phyloP scores from a whole-genome alignment of 495 filamentous ascomycete species.

The Elasticomyces elasticus region DNA sequence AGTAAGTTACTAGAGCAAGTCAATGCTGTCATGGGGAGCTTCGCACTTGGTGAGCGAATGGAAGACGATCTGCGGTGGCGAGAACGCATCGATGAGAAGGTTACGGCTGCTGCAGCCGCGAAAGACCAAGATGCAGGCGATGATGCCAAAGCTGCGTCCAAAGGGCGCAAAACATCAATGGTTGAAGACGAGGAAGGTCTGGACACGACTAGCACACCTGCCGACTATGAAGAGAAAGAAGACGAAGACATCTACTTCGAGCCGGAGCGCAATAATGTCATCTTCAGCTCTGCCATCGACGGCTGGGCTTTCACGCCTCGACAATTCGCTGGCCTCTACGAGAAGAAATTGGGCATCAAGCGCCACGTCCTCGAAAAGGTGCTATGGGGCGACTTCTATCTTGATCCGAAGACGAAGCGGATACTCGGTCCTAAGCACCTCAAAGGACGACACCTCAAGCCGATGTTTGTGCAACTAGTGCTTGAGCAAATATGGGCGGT shows the following conservation, averaged over 20 bases:
- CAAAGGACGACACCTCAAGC: slow-evolving; percentile 81
- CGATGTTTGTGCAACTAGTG: slow-evolving; percentile 96
- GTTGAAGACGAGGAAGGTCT: slow-evolving; percentile 38
- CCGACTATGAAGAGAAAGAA: slow-evolving; percentile 73
- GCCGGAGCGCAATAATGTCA: slow-evolving; percentile 96
- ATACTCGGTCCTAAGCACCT: slow-evolving; percentile 86
- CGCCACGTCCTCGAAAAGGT: slow-evolving; percentile 84
- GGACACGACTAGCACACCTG: slow-evolving; percentile 25
- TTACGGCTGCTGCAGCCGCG: slow-evolving; percentile 45
- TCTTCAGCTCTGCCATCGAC: slow-evolving; percentile 94
- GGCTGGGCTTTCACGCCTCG: slow-evolving; percentile 96
- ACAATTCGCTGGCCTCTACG: slow-evolving; percentile 88
- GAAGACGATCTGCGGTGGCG: slow-evolving; percentile 96
- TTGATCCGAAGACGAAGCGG: slow-evolving; percentile 94
- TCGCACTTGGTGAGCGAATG: slow-evolving; percentile 97
- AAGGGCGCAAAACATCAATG: slow-evolving; percentile 2
- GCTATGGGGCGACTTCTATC: slow-evolving; percentile 92
- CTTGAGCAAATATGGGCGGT: slow-evolving; percentile 96
- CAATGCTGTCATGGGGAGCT: slow-evolving; percentile 93
- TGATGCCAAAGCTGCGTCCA: slow-evolving; percentile 29
- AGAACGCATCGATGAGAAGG: slow-evolving; percentile 77
- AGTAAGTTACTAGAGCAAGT: slow-evolving; percentile 86
- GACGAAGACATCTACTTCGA: slow-evolving; percentile 98
- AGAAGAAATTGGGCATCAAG: slow-evolving; percentile 95
- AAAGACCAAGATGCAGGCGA: slow-evolving; percentile 44